Conservation (phyloP, 805 yeast species). For the Zygotorulaspora chibaensis region DNA sequence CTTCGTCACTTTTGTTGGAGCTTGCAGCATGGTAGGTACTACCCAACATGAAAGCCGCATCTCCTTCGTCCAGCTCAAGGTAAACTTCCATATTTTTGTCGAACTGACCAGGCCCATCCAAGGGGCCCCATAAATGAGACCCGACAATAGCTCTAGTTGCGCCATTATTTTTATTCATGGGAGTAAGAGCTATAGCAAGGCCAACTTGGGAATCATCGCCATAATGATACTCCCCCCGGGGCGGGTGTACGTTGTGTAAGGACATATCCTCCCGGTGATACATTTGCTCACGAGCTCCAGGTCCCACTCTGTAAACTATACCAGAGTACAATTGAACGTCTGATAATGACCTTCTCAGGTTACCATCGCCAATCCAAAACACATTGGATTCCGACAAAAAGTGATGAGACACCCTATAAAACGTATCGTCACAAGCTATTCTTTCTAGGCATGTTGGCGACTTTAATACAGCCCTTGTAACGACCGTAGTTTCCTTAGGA, state of each 20-base stretch:
- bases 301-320: constrained; percentile 28
- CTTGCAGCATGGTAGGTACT: constrained; percentile 34
- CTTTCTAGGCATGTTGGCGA: constrained; percentile 14
- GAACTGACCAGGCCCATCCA: constrained; percentile 26
- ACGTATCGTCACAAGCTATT: constrained; percentile 11
- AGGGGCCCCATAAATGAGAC: constrained; percentile 34
- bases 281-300: constrained; percentile 30
- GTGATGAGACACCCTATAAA: constrained; percentile 9
- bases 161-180: constrained; percentile 27
- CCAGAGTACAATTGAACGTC: constrained; percentile 27
- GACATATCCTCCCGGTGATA: constrained; percentile 32
- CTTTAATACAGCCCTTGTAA: constrained; percentile 20
- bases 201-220: constrained; percentile 14
- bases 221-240: constrained; percentile 9
- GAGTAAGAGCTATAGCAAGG: constrained; percentile 14
- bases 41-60: constrained; percentile 32
- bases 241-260: constrained; percentile 26
- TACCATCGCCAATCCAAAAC: constrained; percentile 20
- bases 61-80: constrained; percentile 33
- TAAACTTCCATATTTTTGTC: constrained; percentile 22
- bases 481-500: constrained; percentile 26
- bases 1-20: constrained; percentile 30
- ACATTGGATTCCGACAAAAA: constrained; percentile 17
- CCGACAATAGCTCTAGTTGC: constrained; percentile 35
- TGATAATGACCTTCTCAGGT: constrained; percentile 15